phyloP scores from a whole-genome alignment of 306 rosid genomes.

The Potentilla sterilis region DNA sequence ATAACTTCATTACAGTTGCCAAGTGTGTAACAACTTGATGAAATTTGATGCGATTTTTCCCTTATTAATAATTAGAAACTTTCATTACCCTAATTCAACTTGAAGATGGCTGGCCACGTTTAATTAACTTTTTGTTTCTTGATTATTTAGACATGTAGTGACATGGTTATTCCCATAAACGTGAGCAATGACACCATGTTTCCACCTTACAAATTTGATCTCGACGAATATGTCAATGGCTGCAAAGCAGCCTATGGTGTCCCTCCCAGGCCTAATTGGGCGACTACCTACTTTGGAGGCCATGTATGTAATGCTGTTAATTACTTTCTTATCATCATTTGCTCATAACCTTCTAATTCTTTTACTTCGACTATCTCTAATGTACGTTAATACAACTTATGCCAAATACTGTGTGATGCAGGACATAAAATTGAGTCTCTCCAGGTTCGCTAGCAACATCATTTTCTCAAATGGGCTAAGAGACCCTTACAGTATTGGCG shows the following conservation, averaged over 20 bases:
- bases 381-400: background rate
- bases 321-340: background rate
- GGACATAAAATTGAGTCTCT: constrained; percentile 52
- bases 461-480: constrained; percentile 75
- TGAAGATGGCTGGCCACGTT: background rate
- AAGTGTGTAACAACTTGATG: background rate
- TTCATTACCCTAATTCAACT: background rate
- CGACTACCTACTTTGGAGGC: constrained; percentile 70
- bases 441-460: constrained; percentile 66
- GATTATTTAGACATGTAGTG: constrained; percentile 50
- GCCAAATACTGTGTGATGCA: constrained; percentile 14
- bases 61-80: background rate
- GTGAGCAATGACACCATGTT: constrained; percentile 49
- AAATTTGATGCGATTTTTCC: background rate
- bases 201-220: constrained; percentile 35
- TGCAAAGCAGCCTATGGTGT: constrained; percentile 54
- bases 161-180: constrained; percentile 52
- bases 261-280: constrained; percentile 62
- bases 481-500: constrained; percentile 76
- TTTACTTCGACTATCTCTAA: background rate
- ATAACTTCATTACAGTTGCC: no score
- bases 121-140: background rate
- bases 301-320: constrained; percentile 31
- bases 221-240: constrained; percentile 15
- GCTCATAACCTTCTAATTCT: background rate